Conservation (phyloP, 1,284 basidiomycete genomes). For the Fomitopsis betulina region DNA sequence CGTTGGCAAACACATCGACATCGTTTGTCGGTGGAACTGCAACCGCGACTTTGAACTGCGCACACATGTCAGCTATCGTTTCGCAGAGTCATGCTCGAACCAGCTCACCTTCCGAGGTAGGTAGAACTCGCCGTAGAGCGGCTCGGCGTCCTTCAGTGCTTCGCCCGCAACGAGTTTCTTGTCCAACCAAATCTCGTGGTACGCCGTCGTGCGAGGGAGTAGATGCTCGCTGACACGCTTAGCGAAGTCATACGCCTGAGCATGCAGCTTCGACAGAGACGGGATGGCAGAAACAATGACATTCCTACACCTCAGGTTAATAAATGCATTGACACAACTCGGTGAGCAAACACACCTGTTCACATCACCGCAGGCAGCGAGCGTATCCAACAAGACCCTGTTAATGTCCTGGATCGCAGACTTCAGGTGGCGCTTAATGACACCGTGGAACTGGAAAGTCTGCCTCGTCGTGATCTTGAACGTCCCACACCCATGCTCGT, state of each 20-base stretch:
- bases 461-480: constrained; percentile 98
- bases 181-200: constrained; percentile 99
- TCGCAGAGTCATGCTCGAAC: no score
- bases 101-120: constrained; percentile 81
- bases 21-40: constrained; percentile 97
- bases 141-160: constrained; percentile 91
- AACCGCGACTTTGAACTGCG: constrained; percentile 94
- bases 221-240: constrained; percentile 85
- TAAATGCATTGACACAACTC: not conserved
- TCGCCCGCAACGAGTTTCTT: constrained; percentile 92
- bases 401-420: constrained; percentile 97
- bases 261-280: constrained; percentile 80
- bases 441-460: constrained; percentile 99
- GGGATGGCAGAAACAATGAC: constrained; percentile 94
- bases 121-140: constrained; percentile 96
- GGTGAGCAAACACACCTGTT: constrained; percentile 60
- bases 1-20: constrained; percentile 94
- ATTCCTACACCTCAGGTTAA: constrained; percentile 50
- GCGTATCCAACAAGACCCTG: constrained; percentile 86
- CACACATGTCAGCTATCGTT: constrained; percentile 2
- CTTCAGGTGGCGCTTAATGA: constrained; percentile 96
- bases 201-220: constrained; percentile 88
- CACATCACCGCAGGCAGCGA: constrained; percentile 98
- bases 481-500: constrained; percentile 91
- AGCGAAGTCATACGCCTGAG: constrained; percentile 84